These are phyloP conservation scores for Tubosaeta brunneosetosa DNA, from an alignment of 768 basidiomycete genomes.

Conservation along the genomic window DNA sequence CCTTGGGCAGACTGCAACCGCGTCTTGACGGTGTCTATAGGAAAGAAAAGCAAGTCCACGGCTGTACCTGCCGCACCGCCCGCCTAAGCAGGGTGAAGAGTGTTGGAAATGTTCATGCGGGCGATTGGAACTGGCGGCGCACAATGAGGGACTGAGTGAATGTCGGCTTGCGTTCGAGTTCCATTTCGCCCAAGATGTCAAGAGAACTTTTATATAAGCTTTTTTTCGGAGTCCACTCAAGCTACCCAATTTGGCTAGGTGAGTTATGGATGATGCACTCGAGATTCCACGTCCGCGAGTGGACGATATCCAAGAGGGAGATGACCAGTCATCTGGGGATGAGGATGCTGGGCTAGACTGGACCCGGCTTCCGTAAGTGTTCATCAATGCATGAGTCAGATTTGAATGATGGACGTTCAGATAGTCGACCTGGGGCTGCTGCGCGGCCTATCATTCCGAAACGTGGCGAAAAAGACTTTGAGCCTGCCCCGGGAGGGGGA, in stretches of 20 bases:
- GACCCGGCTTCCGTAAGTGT: slow-evolving; percentile 65
- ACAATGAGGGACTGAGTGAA: slow-evolving; percentile 47
- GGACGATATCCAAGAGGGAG: slow-evolving; percentile 21
- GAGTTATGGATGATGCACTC: slow-evolving; percentile 57
- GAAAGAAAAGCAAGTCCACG: slow-evolving; percentile 94
- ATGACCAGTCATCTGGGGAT: slow-evolving; percentile 59
- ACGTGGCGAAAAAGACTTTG: slow-evolving; percentile 97
- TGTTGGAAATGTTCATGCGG: slow-evolving; percentile 11
- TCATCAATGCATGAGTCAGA: slow-evolving; percentile 1
- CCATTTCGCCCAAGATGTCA: slow-evolving; percentile 20
- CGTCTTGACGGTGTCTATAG: slow-evolving; percentile 95
- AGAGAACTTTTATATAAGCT: slow-evolving; percentile 1
- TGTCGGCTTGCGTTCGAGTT: slow-evolving; percentile 33
- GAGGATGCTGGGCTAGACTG: slow-evolving; percentile 77
- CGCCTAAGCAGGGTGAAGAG: slow-evolving; percentile 44
- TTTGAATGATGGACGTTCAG: slow-evolving; percentile 1
- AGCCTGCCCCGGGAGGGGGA: slow-evolving; percentile 63
- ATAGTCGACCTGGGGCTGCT: slow-evolving; percentile 22
- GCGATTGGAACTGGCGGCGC: slow-evolving; percentile 18
- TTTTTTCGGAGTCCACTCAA: background rate
- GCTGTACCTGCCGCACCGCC: slow-evolving; percentile 90
- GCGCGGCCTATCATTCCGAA: slow-evolving; percentile 80
- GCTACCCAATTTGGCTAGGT: too few relatives aligned
- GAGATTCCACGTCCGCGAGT: slow-evolving; percentile 36
- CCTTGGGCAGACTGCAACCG: slow-evolving; percentile 87